Evolutionary conservation across 805 yeast genomes (phyloP).

Genomic region (Metschnikowia koreensis): DNA sequence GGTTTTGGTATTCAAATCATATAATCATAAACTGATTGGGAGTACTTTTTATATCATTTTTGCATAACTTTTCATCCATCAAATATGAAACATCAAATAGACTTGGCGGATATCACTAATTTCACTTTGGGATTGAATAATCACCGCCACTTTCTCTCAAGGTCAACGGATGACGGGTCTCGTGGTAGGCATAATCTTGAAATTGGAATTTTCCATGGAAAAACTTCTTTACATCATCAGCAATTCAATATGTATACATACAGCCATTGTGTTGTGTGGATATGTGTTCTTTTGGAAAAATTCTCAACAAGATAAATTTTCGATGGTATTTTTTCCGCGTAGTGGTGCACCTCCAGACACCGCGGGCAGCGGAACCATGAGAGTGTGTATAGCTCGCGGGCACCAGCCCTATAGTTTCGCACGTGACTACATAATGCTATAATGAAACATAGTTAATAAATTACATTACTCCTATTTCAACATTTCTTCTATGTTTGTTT

Average conservation of each 20-base stretch:
- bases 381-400: slow-evolving; percentile 8
- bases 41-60: too few relatives aligned
- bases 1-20: too few relatives aligned
- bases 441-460: background rate
- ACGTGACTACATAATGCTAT: background rate
- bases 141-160: too few relatives aligned
- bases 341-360: slow-evolving; percentile 6
- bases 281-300: slow-evolving; percentile 4
- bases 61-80: too few relatives aligned
- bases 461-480: too few relatives aligned
- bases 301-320: slow-evolving; percentile 5
- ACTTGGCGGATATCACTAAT: too few relatives aligned
- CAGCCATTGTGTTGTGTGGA: slow-evolving; percentile 22
- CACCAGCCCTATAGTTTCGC: slow-evolving; percentile 13
- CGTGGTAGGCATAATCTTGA: background rate
- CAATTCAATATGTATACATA: slow-evolving; percentile 14
- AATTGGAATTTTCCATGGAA: background rate
- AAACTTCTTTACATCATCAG: background rate
- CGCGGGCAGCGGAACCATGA: background rate
- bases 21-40: too few relatives aligned
- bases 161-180: background rate
- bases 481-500: too few relatives aligned
- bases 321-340: slow-evolving; percentile 11
- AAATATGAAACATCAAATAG: too few relatives aligned
- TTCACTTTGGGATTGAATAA: too few relatives aligned